Conservation (phyloP, 2,329 filamentous ascomycete genomes). For the Penicillium sp. region DNA sequence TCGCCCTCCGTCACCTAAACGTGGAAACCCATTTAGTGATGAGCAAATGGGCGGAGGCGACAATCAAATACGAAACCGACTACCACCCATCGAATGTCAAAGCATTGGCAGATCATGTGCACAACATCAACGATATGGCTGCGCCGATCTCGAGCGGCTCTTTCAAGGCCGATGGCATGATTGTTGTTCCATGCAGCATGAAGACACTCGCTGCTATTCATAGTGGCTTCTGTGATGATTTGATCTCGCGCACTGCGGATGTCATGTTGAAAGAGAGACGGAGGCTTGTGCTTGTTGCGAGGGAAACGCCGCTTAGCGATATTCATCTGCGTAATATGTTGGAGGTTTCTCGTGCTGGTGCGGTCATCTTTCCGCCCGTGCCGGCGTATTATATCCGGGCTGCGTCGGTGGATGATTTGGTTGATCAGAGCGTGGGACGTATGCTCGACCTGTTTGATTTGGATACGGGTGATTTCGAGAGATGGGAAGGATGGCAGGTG, state of each 20-base stretch:
- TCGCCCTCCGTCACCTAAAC: constrained; percentile 40
- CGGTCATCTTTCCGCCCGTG: constrained; percentile 46
- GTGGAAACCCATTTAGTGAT: constrained; percentile 51
- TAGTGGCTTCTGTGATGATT: constrained; percentile 43
- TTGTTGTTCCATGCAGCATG: constrained; percentile 49
- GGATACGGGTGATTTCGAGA: constrained; percentile 38
- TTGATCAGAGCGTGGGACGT: constrained; percentile 47
- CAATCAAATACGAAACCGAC: constrained; percentile 48
- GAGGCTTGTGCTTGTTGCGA: constrained; percentile 38
- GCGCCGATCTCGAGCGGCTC: constrained; percentile 47
- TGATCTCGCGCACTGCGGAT: constrained; percentile 47
- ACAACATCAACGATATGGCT: constrained; percentile 45
- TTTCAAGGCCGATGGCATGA: constrained; percentile 46
- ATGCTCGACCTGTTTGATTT: constrained; percentile 47
- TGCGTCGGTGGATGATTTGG: constrained; percentile 39
- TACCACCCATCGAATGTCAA: constrained; percentile 36
- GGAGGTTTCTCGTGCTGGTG: constrained; percentile 34
- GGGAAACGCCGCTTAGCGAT: constrained; percentile 49
- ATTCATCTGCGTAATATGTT: constrained; percentile 49
- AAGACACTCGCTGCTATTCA: constrained; percentile 47
- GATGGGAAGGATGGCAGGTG: constrained; percentile 24
- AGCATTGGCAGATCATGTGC: constrained; percentile 38
- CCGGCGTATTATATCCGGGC: constrained; percentile 46
- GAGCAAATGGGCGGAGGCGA: constrained; percentile 49
- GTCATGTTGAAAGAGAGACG: constrained; percentile 48